A percentile compares a stretch with the other conserved stretches of the same genome.
phyloP scores from a whole-genome alignment of 73 alveolate genomes.

The Stentor roeselii region DNA sequence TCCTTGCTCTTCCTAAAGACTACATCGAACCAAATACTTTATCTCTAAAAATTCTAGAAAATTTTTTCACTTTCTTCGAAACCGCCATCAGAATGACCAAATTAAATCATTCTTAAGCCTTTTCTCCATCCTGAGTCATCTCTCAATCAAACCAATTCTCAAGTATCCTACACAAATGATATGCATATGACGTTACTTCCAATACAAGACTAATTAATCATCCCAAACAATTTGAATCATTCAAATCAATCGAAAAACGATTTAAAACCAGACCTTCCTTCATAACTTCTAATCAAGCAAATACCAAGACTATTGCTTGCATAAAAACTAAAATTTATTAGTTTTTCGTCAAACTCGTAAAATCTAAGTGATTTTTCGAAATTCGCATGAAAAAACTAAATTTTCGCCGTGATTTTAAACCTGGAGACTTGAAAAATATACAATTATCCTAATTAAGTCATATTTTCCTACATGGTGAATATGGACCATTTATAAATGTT shows the following conservation, averaged over 20 bases:
- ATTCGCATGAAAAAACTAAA: no score
- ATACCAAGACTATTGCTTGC: neutral
- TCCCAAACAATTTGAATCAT: neutral
- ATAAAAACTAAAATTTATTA: no score
- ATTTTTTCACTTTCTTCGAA: neutral
- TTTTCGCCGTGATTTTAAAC: neutral
- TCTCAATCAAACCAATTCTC: neutral
- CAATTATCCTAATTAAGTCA: no score
- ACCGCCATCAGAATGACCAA: neutral
- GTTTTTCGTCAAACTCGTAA: neutral
- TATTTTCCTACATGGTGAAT: neutral
- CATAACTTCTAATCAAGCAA: no score
- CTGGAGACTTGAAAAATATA: neutral
- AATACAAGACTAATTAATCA: no score
- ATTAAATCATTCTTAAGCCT: no score
- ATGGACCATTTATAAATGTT: neutral
- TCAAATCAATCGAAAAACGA: neutral
- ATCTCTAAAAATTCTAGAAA: neutral
- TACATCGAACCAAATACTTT: no score
- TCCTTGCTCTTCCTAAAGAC: no score
- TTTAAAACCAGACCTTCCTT: neutral
- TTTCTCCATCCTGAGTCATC: neutral
- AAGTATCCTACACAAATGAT: neutral
- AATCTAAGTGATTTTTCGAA: neutral
- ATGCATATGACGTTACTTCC: neutral